These are phyloP conservation scores for Camellia sinensis DNA, from an alignment of 148 eudicot genomes.

Conservation along the genomic window DNA sequence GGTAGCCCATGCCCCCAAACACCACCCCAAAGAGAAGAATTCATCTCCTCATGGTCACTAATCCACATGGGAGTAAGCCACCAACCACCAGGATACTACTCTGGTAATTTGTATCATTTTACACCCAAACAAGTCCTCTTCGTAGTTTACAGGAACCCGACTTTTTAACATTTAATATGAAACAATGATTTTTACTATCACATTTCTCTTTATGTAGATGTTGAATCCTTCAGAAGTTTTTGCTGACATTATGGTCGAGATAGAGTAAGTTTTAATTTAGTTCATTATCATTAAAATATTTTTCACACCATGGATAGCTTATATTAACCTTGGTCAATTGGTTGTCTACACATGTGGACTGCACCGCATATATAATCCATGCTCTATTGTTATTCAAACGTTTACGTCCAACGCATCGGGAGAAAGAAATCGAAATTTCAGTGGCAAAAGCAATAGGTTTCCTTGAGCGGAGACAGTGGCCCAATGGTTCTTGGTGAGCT, in stretches of 20 bases:
- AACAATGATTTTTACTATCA: no score
- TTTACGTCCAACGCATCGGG: neutral
- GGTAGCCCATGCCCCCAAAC: no score
- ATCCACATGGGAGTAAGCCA: no score
- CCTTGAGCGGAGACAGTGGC: constrained; percentile 1
- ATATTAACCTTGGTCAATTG: neutral
- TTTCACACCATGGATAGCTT: neutral
- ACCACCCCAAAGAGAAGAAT: no score
- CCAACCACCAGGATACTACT: no score
- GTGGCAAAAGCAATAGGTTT: neutral
- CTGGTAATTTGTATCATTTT: no score
- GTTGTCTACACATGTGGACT: constrained; percentile 1
- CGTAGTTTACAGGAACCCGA: no score
- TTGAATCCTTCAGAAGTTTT: constrained; percentile 17
- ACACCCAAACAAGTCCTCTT: no score
- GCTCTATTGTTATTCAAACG: neutral
- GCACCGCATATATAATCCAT: constrained; percentile 4
- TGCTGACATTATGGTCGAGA: constrained; percentile 10
- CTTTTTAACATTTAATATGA: no score
- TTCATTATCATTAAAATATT: neutral
- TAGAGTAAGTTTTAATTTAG: constrained; percentile 2
- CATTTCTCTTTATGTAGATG: neutral
- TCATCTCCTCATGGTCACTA: no score
- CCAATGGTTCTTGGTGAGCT: constrained; percentile 12
- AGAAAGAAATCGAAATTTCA: neutral